These are phyloP conservation scores for Clarireedia hainanense DNA, from an alignment of 2,329 filamentous ascomycete genomes.

Conservation along the genomic window DNA sequence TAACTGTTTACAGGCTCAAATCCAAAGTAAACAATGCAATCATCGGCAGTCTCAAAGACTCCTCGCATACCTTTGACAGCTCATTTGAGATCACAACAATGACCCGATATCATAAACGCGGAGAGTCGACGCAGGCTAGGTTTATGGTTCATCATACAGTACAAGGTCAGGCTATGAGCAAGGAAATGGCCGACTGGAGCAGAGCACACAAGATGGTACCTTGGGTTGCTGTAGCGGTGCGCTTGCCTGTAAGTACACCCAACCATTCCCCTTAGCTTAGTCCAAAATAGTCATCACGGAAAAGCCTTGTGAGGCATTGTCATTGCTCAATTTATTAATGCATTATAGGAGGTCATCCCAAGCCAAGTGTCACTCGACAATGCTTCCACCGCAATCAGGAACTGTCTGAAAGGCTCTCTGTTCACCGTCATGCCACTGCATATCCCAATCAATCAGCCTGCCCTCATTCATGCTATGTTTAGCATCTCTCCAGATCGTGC, in stretches of 20 bases:
- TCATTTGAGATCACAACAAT: conserved; percentile 12
- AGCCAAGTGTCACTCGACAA: not conserved
- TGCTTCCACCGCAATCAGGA: not conserved
- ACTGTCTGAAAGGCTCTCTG: conserved; percentile 18
- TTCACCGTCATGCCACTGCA: conserved; percentile 30
- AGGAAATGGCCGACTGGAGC: conserved; percentile 24
- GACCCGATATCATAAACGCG: conserved; percentile 6
- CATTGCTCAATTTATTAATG: not conserved
- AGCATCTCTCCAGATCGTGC: conserved; percentile 29
- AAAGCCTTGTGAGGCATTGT: too few relatives aligned
- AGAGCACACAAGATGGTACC: conserved; percentile 24
- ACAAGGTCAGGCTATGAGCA: conserved; percentile 13
- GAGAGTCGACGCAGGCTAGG: not conserved
- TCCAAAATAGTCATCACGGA: too few relatives aligned
- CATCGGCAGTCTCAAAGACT: conserved; percentile 6
- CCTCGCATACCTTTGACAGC: conserved; percentile 13
- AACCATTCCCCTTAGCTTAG: too few relatives aligned
- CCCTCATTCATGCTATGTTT: conserved; percentile 31
- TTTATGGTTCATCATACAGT: conserved; percentile 29
- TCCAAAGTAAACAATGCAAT: conserved; percentile 17
- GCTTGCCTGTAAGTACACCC: conserved; percentile 15
- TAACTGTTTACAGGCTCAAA: conserved; percentile 14
- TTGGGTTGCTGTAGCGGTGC: conserved; percentile 31
- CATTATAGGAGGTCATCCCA: not conserved
- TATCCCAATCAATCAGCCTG: conserved; percentile 27